Conservation (phyloP, 75 land plant species). For the Selaginella tamariscina region DNA sequence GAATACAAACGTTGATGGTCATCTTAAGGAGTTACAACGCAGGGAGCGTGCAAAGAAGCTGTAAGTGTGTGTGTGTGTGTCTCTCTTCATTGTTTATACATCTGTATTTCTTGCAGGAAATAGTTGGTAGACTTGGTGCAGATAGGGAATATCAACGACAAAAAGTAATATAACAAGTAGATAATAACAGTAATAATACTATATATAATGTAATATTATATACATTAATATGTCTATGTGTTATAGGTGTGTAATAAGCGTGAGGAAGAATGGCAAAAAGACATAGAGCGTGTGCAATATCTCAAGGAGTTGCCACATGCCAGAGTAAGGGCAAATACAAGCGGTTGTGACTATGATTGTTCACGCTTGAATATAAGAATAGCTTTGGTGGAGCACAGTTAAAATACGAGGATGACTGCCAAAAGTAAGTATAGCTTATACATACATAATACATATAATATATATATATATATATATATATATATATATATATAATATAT, state of each 20-base stretch:
- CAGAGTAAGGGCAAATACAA: neutral
- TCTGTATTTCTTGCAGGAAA: neutral
- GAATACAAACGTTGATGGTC: neutral
- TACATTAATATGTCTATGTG: too few species aligned
- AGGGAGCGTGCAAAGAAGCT: neutral
- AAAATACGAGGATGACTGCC: neutral
- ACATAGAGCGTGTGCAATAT: neutral
- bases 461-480: too few species aligned
- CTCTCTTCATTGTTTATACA: neutral
- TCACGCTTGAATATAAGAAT: neutral
- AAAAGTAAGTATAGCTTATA: too few species aligned
- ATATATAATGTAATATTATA: too few species aligned
- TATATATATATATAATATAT: too few species aligned
- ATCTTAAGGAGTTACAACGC: neutral
- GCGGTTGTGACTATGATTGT: neutral
- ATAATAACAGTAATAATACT: too few species aligned
- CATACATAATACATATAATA: too few species aligned
- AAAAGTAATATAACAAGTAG: too few species aligned
- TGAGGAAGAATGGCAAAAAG: neutral
- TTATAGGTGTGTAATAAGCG: neutral
- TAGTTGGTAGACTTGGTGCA: neutral
- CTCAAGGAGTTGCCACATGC: neutral
- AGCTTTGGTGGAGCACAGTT: neutral
- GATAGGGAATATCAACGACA: neutral
- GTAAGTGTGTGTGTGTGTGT: too few species aligned